phyloP scores from a whole-genome alignment of 148 eudicot genomes.

The Chenopodium suecicum region DNA sequence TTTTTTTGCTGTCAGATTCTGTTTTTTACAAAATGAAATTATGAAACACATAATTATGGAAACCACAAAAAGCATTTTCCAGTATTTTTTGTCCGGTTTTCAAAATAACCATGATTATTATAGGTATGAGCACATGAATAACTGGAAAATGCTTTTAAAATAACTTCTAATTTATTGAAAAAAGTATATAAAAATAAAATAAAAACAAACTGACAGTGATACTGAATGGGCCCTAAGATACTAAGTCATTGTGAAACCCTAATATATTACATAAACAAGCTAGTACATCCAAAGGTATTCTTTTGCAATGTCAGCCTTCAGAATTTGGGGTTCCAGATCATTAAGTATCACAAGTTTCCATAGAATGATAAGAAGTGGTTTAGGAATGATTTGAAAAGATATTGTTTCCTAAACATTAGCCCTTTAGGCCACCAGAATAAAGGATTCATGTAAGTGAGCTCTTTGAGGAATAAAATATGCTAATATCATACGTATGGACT shows the following conservation, averaged over 20 bases:
- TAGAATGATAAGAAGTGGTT: background rate
- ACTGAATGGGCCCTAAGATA: background rate
- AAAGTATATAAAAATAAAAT: too few species aligned
- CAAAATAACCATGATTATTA: too few species aligned
- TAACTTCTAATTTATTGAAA: too few species aligned
- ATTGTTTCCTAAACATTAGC: background rate
- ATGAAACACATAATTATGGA: too few species aligned
- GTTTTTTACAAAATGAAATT: too few species aligned
- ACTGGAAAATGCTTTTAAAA: too few species aligned
- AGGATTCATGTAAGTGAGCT: background rate
- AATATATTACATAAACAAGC: background rate
- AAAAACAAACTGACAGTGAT: too few species aligned
- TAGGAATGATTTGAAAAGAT: background rate
- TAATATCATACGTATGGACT: conserved; percentile 17
- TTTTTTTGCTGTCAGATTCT: too few species aligned
- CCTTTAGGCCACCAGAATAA: background rate
- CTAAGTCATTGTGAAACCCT: background rate
- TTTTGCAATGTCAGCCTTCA: background rate
- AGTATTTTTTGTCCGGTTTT: too few species aligned
- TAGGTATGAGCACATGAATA: too few species aligned
- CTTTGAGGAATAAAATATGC: background rate
- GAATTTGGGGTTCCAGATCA: background rate
- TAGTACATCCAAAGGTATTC: background rate
- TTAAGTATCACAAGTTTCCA: background rate
- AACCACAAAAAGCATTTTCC: too few species aligned